phyloP scores from a whole-genome alignment of 225 moss, liverwort and hornwort species.

The Pseudoscleropodium purum region DNA sequence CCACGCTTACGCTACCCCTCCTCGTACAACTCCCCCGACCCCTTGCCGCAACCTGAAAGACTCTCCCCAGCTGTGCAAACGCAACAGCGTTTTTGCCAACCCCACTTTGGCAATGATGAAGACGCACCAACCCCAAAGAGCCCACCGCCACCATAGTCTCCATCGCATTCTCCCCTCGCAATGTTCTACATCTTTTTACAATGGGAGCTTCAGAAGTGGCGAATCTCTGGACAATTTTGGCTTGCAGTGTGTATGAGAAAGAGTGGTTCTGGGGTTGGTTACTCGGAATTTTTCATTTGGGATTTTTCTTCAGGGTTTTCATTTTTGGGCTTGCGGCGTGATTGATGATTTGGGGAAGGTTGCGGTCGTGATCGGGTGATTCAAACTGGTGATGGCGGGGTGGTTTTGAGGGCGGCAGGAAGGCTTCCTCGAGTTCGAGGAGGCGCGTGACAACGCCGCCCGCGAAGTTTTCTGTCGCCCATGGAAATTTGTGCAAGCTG shows the following conservation, averaged over 20 bases:
- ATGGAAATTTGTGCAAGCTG: background rate
- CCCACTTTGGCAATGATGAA: background rate
- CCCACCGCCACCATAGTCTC: constrained; percentile 19
- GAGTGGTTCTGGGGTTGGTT: background rate
- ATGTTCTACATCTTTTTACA: background rate
- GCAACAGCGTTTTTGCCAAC: background rate
- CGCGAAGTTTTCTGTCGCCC: background rate
- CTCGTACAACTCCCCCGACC: background rate
- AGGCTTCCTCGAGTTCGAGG: background rate
- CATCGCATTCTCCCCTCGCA: background rate
- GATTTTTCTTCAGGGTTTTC: no score
- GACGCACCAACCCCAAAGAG: background rate
- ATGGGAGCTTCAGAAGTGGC: background rate
- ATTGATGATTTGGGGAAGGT: background rate
- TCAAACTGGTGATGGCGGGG: background rate
- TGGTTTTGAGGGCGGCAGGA: background rate
- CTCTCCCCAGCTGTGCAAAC: background rate
- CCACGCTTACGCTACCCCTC: background rate
- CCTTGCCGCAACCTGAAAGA: background rate
- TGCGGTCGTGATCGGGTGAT: background rate
- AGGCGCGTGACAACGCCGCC: background rate
- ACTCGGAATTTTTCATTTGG: no score
- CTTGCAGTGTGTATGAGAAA: background rate
- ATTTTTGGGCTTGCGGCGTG: no score
- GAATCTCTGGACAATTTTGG: background rate